Base-by-base conservation (phyloP, 257 asterid genomes). In the Plantago ovata region DNA sequence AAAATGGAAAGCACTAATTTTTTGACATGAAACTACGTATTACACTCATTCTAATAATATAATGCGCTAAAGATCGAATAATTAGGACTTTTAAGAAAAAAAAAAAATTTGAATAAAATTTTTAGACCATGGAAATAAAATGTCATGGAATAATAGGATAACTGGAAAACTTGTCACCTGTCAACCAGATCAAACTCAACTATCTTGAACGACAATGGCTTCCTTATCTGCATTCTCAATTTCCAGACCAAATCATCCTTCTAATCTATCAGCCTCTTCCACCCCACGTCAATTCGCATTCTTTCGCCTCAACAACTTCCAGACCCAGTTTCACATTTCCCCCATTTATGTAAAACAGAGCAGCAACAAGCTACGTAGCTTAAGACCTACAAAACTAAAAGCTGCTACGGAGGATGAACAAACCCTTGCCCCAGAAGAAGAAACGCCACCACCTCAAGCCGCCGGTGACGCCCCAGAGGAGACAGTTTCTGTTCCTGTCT, bases 401-500 rank as follows among this genome's bases (percentile, higher is more conserved):
- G 74, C 92, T 18, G 73, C 72, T 19, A 72, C 77, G 18, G 85
- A 76, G 67, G 94, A 68, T 22, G 84, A 66, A 63, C 81, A 69
- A 38, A 53, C 75, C 68, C 50, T 56, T 48, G 73, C 42, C 47
- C 21, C 70, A 22, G 74, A 48, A 49, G 55, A 41, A 64, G 76
- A 38, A 72, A 49, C 76, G 19, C 39, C 76, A 36, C 47, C 75
- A 10, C 62, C 81, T 2, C 53, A 75, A 10, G 56, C 73, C 23
- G 62, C 73, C 23, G 62, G 70, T 10, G 46, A 75, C 24, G 39
- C 68, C 24, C 9, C 66, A 59, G 94, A 78, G 42, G 84, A 76
- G 70, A 68, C 94, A 13, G 95, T 89, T 52, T 86, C 97, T 19
- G 95, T 86, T 63, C 63, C 95, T 1, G 90, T 84, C 45, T 86